Evolutionary conservation across 331 rosid species (phyloP), one percentile per base, ranked within the genome.

Genomic region (Erythrophleum ivorense): DNA sequence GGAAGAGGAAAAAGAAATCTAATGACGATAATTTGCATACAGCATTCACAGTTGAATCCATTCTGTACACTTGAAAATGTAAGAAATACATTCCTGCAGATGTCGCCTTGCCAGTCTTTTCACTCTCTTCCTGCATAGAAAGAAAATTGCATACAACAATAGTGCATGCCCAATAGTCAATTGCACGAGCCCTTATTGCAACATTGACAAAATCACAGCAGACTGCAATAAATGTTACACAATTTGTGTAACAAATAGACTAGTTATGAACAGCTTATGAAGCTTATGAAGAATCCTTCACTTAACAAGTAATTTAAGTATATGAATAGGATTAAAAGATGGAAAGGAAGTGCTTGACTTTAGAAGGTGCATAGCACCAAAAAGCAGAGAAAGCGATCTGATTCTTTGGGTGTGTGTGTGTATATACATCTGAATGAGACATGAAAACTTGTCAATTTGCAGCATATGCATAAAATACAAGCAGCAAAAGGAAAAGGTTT

Each of bases 11-110:
- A 45, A 53, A 73, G 11, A 73, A 54, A 53, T 34, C 34, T 1
- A 5, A 7, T 41, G 29, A 59, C 60, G n/a, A 59, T 15, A 24
- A 75, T 29, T 29, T 76, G 24, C 71, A 46, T 62, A 76, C 80
- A 36, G 72, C 80, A 60, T 76, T 76, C 49, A 62, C 60, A 16
- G 72, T 76, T 45, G 80, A 76, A 62, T 76, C 80, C 80, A 76
- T 9, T 76, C 80, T 60, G 49, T 76, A 76, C 57, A 76, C 80
- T 76, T 76, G 80, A 76, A 76, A 76, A 62, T 62, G 80, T 24
- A 59, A 76, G 78, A 73, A 73, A 71, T 71, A 71, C 75, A 71
- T 71, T 71, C 75, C 75, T 12, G 75, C 75, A 48, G 75, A 71
- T 24, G 75, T 48, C 59, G 24, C 75, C 75, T 6, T 71, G 41